Evolutionary conservation across 129 eudicot species (phyloP).

Genomic region (Lonicera japonica): DNA sequence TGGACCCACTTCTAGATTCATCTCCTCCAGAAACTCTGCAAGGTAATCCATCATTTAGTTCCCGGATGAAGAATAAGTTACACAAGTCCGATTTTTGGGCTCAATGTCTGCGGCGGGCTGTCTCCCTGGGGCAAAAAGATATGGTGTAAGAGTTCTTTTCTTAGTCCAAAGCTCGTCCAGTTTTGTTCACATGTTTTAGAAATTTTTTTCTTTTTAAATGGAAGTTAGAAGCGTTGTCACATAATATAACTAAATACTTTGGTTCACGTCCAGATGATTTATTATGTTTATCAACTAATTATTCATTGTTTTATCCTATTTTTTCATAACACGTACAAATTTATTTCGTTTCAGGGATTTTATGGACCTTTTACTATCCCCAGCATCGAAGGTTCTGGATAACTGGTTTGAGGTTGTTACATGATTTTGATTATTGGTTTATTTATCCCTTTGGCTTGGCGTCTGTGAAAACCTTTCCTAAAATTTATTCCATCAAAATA

Average conservation of each 20-base stretch:
- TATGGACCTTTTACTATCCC: conserved; percentile 82
- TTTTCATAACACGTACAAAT: conserved; percentile 7
- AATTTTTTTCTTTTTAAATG: conserved; percentile 1
- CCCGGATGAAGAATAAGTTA: conserved; percentile 61
- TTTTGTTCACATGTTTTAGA: conserved; percentile 11
- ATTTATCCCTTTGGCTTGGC: conserved; percentile 7
- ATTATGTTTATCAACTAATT: neutral
- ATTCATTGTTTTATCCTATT: neutral
- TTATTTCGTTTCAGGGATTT: conserved; percentile 65
- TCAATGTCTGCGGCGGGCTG: conserved; percentile 67
- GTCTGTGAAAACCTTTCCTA: neutral
- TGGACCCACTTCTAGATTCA: conserved; percentile 86
- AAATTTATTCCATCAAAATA: neutral
- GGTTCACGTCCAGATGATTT: neutral
- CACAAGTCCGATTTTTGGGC: conserved; percentile 86
- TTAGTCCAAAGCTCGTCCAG: conserved; percentile 5
- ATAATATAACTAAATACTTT: neutral
- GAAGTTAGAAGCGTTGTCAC: neutral
- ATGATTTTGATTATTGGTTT: conserved; percentile 16
- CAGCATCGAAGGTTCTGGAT: conserved; percentile 92
- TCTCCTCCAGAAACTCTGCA: conserved; percentile 77
- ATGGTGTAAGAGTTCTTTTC: conserved; percentile 63
- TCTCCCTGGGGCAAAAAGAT: conserved; percentile 85
- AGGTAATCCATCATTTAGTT: conserved; percentile 48
- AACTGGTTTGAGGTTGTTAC: conserved; percentile 95